Conservation (phyloP, 768 basidiomycete species). For the Tylopilus plumbeoviolaceoides region DNA sequence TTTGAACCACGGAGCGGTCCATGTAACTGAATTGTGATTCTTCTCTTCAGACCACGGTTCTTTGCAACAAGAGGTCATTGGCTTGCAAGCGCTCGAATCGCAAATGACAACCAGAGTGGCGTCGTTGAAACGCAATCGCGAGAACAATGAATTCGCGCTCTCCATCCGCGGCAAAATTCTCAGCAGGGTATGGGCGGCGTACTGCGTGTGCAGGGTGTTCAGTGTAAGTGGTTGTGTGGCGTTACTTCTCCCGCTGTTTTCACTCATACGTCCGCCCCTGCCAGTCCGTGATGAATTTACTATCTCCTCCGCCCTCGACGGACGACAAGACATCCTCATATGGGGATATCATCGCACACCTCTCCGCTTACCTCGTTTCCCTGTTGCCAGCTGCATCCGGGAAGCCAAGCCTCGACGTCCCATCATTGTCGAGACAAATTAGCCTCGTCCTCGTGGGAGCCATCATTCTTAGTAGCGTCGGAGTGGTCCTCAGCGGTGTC, state of each 20-base stretch:
- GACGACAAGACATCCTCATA: conserved; percentile 39
- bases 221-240: conserved; percentile 42
- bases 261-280: conserved; percentile 14
- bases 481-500: conserved; percentile 65
- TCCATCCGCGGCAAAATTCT: conserved; percentile 55
- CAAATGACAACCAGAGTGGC: conserved; percentile 62
- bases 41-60: conserved; percentile 32
- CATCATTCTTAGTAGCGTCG: conserved; percentile 70
- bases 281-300: conserved; percentile 32
- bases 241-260: conserved; percentile 3
- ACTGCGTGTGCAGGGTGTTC: conserved; percentile 60
- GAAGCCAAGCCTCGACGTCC: conserved; percentile 31
- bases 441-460: conserved; percentile 71
- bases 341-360: conserved; percentile 41
- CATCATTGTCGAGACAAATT: conserved; percentile 47
- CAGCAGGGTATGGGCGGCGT: conserved; percentile 56
- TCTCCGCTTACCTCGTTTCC: conserved; percentile 39
- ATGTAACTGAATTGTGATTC: not conserved
- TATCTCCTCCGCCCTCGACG: conserved; percentile 30
- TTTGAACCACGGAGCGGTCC: conserved; percentile 1
- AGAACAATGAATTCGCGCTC: conserved; percentile 43
- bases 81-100: conserved; percentile 62
- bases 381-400: conserved; percentile 34
- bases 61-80: conserved; percentile 53
- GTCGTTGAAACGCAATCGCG: conserved; percentile 44